Percentiles rank a stretch among this genome's conserved stretches.
phyloP scores from a whole-genome alignment of 2,329 filamentous ascomycete species.

The Hypoxylon sp. region DNA sequence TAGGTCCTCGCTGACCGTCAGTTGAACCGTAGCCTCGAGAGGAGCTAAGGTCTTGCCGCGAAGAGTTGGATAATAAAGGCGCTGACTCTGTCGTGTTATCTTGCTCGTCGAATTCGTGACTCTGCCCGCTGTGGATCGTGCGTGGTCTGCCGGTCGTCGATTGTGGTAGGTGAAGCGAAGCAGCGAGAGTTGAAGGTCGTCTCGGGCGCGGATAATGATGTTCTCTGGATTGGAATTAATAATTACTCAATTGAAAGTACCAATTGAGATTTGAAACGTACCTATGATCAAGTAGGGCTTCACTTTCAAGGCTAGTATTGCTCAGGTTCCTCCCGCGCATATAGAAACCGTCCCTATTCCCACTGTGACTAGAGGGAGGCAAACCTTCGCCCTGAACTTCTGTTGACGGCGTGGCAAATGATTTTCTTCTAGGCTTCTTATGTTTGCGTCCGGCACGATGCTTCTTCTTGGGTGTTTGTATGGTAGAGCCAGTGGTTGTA shows the following conservation, averaged over 20 bases:
- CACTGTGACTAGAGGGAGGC: conserved; percentile 39
- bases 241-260: not conserved
- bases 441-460: conserved; percentile 77
- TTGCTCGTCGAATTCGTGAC: conserved; percentile 58
- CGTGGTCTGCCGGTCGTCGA: conserved; percentile 41
- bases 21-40: conserved; percentile 54
- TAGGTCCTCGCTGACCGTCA: conserved; percentile 48
- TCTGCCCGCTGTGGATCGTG: conserved; percentile 24
- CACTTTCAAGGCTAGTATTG: conserved; percentile 87
- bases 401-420: conserved; percentile 74
- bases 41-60: conserved; percentile 47
- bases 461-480: conserved; percentile 64
- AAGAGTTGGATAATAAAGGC: conserved; percentile 61
- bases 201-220: conserved; percentile 64
- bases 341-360: conserved; percentile 57
- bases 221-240: conserved; percentile 28
- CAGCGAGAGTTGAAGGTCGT: conserved; percentile 60
- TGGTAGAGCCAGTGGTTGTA: conserved; percentile 28
- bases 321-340: conserved; percentile 70
- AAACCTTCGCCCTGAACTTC: conserved; percentile 53
- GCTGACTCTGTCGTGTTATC: conserved; percentile 60
- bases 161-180: conserved; percentile 50
- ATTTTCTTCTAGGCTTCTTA: conserved; percentile 78
- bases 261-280: conserved; percentile 8
- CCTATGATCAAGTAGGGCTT: conserved; percentile 86